phyloP scores from a whole-genome alignment of 2,329 filamentous ascomycete species.

The Ophiostoma populinum region DNA sequence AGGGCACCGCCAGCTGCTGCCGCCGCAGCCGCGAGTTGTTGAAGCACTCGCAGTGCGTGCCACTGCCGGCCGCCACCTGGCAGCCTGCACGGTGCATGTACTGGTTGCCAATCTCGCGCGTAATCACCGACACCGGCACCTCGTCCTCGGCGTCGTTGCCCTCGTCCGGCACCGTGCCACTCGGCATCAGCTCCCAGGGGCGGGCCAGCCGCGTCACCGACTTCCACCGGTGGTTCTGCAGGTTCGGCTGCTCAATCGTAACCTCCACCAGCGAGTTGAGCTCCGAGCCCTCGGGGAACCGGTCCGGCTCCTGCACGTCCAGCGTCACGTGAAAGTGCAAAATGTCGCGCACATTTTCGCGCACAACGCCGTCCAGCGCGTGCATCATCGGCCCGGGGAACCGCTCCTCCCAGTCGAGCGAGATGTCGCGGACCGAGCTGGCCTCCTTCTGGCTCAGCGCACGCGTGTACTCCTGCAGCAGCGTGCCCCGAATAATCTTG shows the following conservation, averaged over 20 bases:
- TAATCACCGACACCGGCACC: slow-evolving; percentile 23
- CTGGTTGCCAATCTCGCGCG: slow-evolving; percentile 31
- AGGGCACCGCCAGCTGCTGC: slow-evolving; percentile 36
- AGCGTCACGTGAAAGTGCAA: slow-evolving; percentile 46
- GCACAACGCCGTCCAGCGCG: slow-evolving; percentile 28
- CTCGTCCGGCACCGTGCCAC: slow-evolving; percentile 7
- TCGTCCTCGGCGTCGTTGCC: slow-evolving; percentile 9
- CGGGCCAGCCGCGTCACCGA: slow-evolving; percentile 41
- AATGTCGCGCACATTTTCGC: slow-evolving; percentile 35
- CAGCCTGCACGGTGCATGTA: slow-evolving; percentile 33
- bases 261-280: slow-evolving; percentile 43
- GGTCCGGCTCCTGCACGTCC: slow-evolving; percentile 37
- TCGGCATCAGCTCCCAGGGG: slow-evolving; percentile 30
- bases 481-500: slow-evolving; percentile 27
- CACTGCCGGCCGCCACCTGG: slow-evolving; percentile 15
- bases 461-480: slow-evolving; percentile 42
- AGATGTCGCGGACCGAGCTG: slow-evolving; percentile 34
- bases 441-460: slow-evolving; percentile 37
- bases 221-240: slow-evolving; percentile 42
- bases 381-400: slow-evolving; percentile 37
- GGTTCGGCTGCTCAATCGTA: slow-evolving; percentile 32
- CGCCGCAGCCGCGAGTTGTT: slow-evolving; percentile 23
- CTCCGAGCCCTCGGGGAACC: slow-evolving; percentile 41
- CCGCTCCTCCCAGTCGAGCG: slow-evolving; percentile 37
- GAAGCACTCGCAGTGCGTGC: slow-evolving; percentile 30